phyloP scores from a whole-genome alignment of 306 rosid genomes.

The Leucaena leucocephala region DNA sequence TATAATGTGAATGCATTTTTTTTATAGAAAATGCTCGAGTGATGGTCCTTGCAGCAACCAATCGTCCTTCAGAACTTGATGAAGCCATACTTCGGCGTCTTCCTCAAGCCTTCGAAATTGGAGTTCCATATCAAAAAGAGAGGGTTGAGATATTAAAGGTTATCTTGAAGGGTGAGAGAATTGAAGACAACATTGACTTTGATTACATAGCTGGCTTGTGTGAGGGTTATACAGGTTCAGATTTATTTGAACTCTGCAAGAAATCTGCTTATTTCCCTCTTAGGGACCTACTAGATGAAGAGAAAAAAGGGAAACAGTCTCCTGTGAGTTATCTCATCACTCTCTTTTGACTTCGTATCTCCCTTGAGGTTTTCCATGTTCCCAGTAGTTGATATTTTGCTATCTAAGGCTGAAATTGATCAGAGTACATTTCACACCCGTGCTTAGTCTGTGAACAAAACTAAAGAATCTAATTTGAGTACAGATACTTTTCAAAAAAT shows the following conservation, averaged over 20 bases:
- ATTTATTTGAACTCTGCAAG: conserved; percentile 94
- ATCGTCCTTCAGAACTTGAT: conserved; percentile 98
- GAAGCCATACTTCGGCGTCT: conserved; percentile 99
- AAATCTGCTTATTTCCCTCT: conserved; percentile 93
- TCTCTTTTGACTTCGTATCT: conserved; percentile 15
- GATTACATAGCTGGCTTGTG: conserved; percentile 61
- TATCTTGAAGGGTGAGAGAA: conserved; percentile 72
- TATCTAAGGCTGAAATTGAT: not conserved
- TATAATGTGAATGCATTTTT: not conserved
- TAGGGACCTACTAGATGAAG: conserved; percentile 79
- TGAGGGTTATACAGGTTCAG: conserved; percentile 93
- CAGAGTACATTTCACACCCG: conserved; percentile 9
- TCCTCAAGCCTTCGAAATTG: conserved; percentile 97
- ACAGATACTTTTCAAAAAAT: conserved; percentile 4
- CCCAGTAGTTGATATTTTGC: conserved; percentile 14
- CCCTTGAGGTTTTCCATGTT: not conserved
- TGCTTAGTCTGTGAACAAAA: conserved; percentile 21
- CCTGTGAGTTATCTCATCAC: conserved; percentile 58
- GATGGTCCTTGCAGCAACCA: conserved; percentile 97
- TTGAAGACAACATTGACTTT: conserved; percentile 65
- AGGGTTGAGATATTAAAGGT: conserved; percentile 87
- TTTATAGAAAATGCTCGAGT: conserved; percentile 82
- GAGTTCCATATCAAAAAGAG: conserved; percentile 73
- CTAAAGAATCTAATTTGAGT: conserved; percentile 1
- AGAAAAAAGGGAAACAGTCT: conserved; percentile 69